Evolutionary conservation across 2,329 filamentous ascomycete species (phyloP).

Genomic region (Xylariaceae sp.): DNA sequence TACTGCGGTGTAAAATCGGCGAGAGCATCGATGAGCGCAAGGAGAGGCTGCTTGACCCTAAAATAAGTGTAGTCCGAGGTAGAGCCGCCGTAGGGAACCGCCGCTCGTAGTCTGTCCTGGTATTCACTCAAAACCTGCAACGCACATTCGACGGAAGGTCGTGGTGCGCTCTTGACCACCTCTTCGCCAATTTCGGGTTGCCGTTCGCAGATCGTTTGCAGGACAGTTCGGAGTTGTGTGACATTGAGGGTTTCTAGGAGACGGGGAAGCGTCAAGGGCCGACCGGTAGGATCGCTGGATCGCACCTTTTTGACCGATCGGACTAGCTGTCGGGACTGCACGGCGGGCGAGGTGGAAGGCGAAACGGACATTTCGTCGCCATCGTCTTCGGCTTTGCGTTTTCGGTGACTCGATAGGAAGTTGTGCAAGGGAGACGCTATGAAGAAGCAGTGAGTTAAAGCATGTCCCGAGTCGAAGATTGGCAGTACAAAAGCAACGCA

Average conservation of each 20-base stretch:
- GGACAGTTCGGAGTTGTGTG: slow-evolving; percentile 72
- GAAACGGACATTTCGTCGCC: slow-evolving; percentile 90
- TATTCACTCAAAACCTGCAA: slow-evolving; percentile 78
- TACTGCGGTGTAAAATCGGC: slow-evolving; percentile 95
- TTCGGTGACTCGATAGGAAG: slow-evolving; percentile 53
- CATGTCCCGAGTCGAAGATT: not conserved
- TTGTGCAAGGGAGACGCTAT: slow-evolving; percentile 47
- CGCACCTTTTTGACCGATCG: slow-evolving; percentile 59
- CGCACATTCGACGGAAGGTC: slow-evolving; percentile 77
- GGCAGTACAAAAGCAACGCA: slow-evolving; percentile 35
- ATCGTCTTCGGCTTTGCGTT: slow-evolving; percentile 84
- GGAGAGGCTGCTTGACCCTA: slow-evolving; percentile 74
- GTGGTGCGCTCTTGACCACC: slow-evolving; percentile 75
- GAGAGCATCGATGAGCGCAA: slow-evolving; percentile 78
- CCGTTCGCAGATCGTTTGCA: slow-evolving; percentile 87
- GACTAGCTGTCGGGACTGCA: slow-evolving; percentile 61
- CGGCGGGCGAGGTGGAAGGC: slow-evolving; percentile 73
- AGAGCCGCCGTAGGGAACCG: slow-evolving; percentile 80
- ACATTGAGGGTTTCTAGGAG: slow-evolving; percentile 92
- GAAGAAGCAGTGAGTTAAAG: slow-evolving; percentile 8
- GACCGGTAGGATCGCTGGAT: slow-evolving; percentile 59
- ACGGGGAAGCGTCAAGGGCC: slow-evolving; percentile 54
- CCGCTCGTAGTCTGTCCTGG: slow-evolving; percentile 66
- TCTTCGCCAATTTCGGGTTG: slow-evolving; percentile 82
- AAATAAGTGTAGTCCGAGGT: slow-evolving; percentile 94